Evolutionary conservation across 257 asterid genomes (phyloP).

Genomic region (Gardenia jasminoides): DNA sequence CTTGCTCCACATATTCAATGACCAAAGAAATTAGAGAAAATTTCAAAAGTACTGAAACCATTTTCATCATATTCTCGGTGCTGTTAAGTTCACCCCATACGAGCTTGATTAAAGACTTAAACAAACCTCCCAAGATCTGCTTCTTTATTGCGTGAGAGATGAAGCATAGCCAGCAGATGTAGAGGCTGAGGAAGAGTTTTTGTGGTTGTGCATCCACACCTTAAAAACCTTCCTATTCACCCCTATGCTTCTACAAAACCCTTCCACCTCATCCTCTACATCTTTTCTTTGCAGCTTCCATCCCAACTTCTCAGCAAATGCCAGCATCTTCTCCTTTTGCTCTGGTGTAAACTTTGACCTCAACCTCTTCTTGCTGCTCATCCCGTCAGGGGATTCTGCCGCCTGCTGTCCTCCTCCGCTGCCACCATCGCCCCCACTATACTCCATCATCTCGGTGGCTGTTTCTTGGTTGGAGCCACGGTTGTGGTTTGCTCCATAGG

Average conservation of each 20-base stretch:
- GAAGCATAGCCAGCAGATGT: conserved; percentile 44
- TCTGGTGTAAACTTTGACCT: conserved; percentile 65
- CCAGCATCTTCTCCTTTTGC: conserved; percentile 70
- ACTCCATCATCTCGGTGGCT: background rate
- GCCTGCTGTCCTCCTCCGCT: conserved; percentile 5
- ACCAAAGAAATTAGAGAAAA: no score
- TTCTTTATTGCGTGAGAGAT: conserved; percentile 49
- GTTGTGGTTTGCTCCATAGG: conserved; percentile 8
- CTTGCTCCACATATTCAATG: no score
- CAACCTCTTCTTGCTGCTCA: conserved; percentile 52
- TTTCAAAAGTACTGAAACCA: no score
- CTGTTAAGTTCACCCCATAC: no score
- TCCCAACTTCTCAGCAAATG: conserved; percentile 65
- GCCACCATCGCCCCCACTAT: background rate
- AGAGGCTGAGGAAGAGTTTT: conserved; percentile 33
- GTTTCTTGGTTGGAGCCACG: background rate
- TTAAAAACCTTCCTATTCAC: conserved; percentile 72
- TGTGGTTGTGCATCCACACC: conserved; percentile 87
- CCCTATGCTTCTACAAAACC: conserved; percentile 61
- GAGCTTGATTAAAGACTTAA: no score
- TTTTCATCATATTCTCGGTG: no score
- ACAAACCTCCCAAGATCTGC: no score
- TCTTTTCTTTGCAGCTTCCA: conserved; percentile 65
- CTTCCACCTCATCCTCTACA: conserved; percentile 59
- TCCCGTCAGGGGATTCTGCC: conserved; percentile 26